Percentiles rank a stretch among this genome's conserved stretches.
Evolutionary conservation across 768 basidiomycete species (phyloP).

Genomic region (Leccinum broughii): DNA sequence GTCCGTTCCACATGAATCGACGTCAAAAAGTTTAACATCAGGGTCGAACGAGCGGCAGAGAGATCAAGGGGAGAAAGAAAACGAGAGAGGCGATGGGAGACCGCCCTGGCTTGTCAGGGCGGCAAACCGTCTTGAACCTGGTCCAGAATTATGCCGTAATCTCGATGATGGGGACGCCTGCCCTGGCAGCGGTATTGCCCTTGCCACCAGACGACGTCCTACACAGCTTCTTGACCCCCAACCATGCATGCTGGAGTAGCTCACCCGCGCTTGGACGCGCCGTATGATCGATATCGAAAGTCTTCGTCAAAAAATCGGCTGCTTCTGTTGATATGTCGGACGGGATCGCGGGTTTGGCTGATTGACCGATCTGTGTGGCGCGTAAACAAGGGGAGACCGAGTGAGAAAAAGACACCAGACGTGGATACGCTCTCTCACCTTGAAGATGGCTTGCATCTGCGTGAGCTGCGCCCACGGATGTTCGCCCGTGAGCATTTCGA

Average conservation of each 20-base stretch:
- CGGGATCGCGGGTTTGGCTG: conserved; percentile 83
- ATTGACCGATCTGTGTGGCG: conserved; percentile 80
- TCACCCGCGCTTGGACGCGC: conserved; percentile 77
- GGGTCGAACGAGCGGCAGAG: background rate
- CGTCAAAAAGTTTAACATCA: background rate
- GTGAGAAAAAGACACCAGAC: background rate
- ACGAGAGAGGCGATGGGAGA: background rate
- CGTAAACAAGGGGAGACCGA: background rate
- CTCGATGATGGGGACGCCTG: conserved; percentile 30
- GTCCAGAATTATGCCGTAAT: conserved; percentile 22
- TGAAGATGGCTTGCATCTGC: conserved; percentile 99
- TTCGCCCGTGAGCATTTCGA: conserved; percentile 96
- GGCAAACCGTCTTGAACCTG: background rate
- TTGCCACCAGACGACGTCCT: conserved; percentile 25
- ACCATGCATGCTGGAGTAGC: conserved; percentile 75
- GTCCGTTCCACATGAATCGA: background rate
- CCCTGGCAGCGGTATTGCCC: conserved; percentile 9
- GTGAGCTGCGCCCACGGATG: conserved; percentile 95
- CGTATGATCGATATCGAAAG: conserved; percentile 84
- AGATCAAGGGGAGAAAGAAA: background rate
- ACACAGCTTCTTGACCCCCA: conserved; percentile 42
- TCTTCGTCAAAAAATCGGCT: conserved; percentile 79
- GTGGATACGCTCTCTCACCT: conserved; percentile 45
- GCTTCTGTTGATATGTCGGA: conserved; percentile 90
- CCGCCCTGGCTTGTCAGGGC: background rate